Evolutionary conservation across 2,329 filamentous ascomycete genomes (phyloP).

Genomic region (Fusarium cyanostomum): DNA sequence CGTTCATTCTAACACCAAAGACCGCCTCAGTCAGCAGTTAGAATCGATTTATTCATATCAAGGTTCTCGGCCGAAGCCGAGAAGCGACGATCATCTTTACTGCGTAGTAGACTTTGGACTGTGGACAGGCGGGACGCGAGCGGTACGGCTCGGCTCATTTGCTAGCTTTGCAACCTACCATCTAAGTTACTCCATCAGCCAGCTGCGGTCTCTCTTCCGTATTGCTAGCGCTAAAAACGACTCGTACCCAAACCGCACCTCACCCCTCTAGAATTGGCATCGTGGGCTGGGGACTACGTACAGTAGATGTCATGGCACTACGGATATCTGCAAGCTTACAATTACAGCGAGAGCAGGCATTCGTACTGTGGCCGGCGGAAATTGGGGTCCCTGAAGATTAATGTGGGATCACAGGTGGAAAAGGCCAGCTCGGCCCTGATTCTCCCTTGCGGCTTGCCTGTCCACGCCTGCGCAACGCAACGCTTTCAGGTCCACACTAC

Average conservation of each 20-base stretch:
- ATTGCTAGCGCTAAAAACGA: conserved; percentile 15
- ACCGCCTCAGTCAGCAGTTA: background rate
- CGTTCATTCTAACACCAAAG: background rate
- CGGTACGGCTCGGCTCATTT: conserved; percentile 40
- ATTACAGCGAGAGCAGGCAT: background rate
- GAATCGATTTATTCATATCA: conserved; percentile 8
- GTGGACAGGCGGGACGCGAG: conserved; percentile 33
- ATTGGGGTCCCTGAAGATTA: background rate
- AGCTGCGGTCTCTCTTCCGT: conserved; percentile 22
- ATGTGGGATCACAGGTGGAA: background rate
- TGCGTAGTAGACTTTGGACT: conserved; percentile 23
- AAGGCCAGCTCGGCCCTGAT: background rate
- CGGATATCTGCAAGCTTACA: background rate
- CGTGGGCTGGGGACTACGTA: background rate
- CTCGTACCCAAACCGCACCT: conserved; percentile 12
- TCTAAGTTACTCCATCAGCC: conserved; percentile 17
- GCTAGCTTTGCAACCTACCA: conserved; percentile 34
- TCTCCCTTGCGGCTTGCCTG: background rate
- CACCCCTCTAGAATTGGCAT: conserved; percentile 17
- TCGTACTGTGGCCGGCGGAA: background rate
- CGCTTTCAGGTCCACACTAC: background rate
- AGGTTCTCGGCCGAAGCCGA: conserved; percentile 31
- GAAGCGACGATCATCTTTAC: conserved; percentile 11
- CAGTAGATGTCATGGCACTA: background rate
- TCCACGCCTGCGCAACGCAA: background rate